Base-by-base conservation (phyloP, 371 early-diverging fungal genomes). In the Mucor mucedo region DNA sequence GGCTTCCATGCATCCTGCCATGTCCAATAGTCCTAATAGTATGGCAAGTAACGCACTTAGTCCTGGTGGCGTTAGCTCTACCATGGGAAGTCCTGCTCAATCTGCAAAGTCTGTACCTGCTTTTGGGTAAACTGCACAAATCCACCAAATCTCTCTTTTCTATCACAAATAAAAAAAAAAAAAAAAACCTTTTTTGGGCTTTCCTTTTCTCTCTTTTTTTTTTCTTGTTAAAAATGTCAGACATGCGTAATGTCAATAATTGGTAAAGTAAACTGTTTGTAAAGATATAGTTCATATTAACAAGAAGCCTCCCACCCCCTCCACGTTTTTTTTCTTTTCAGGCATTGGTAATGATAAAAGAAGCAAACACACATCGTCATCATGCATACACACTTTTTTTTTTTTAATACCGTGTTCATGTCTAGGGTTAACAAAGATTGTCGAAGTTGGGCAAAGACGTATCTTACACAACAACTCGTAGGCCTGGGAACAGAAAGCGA, bases 391-490 rank as follows among this genome's bases (percentile, higher is more conserved):
- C 53, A 14, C 14, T 38, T 16, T 41, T 27, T 28, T 27, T 28
- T 55, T 29, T 55, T 56, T 21, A 21, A 21, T 21, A 21, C 29
- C 14, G 10, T 44, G 1, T 4, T 39, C 27, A 8, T 27, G 87
- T 87, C 87, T 77, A 93, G 97, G 97, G 93, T 93, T 70, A 91
- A 90, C 69, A 95, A 94, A 78, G 93, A 95, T 84, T 95, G 95
- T 78, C 58, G 91, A 39, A 83, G 74, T 38, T 97, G 97, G 97
- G 90, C 95, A 55, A 88, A 88, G 64, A 81, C 84, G 16, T 93
- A 94, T 72, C 83, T 95, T 52, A 73, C 81, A 29, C 66, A 82
- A 29, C 67, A 85, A 65, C 77, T 95, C 8, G 68, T 70, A 3
- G 71, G 74, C 27, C 75, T 85, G 44, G 58, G 72, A 39, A 65